These are phyloP conservation scores for Penicillium sp. DNA, from an alignment of 2,329 filamentous ascomycete genomes.

Conservation along the genomic window DNA sequence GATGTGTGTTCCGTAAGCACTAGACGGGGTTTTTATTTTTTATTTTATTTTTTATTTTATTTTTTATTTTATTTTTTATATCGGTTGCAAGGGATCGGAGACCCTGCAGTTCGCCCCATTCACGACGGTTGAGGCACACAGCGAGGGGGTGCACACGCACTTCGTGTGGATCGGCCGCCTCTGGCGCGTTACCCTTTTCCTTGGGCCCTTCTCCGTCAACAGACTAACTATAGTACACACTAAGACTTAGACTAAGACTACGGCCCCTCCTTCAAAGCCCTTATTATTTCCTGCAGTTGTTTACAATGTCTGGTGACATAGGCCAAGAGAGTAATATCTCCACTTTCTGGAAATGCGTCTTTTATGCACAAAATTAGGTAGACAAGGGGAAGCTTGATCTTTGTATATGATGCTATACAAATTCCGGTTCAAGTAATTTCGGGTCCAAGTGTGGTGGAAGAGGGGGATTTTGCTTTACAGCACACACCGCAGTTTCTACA, in stretches of 20 bases:
- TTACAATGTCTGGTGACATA: slow-evolving; percentile 15
- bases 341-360: slow-evolving; percentile 21
- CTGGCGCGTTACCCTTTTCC: slow-evolving; percentile 2
- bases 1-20: background rate
- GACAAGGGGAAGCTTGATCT: slow-evolving; percentile 17
- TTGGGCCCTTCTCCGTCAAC: background rate
- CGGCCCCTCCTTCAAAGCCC: background rate
- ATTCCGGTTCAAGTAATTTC: background rate
- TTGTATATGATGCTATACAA: background rate
- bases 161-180: slow-evolving; percentile 5
- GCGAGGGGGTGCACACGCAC: slow-evolving; percentile 9
- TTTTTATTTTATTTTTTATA: no score
- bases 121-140: slow-evolving; percentile 10
- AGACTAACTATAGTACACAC: background rate
- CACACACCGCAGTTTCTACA: slow-evolving; percentile 17
- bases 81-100: slow-evolving; percentile 16
- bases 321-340: slow-evolving; percentile 18
- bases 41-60: background rate
- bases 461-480: slow-evolving; percentile 3
- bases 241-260: slow-evolving; percentile 1
- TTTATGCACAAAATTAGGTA: background rate
- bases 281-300: background rate
- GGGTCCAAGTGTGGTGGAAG: background rate
- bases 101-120: slow-evolving; percentile 14
- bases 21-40: background rate